Conservation (phyloP, 164 flowering plant species). For the Chimonanthus salicifolius region DNA sequence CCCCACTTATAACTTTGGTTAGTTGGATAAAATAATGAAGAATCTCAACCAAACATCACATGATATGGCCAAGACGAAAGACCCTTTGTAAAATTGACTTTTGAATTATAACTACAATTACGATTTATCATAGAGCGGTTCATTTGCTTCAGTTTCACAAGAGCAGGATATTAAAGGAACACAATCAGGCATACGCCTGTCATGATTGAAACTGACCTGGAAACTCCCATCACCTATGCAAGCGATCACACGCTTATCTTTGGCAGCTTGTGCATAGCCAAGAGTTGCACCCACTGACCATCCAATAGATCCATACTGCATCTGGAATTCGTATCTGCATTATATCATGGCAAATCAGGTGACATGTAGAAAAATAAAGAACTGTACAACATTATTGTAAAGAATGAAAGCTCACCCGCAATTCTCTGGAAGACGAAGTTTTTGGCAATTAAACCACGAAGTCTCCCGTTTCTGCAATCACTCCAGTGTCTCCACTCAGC, state of each 20-base stretch:
- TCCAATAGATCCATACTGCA: conserved; percentile 92
- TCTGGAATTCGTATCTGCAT: conserved; percentile 75
- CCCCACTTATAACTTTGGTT: no score
- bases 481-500: conserved; percentile 55
- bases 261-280: conserved; percentile 83
- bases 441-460: conserved; percentile 93
- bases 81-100: neutral
- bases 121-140: neutral
- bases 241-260: conserved; percentile 74
- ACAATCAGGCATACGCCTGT: neutral
- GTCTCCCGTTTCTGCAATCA: conserved; percentile 91
- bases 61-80: neutral
- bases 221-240: conserved; percentile 90
- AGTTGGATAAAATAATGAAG: no score
- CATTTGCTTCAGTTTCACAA: neutral
- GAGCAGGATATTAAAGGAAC: neutral
- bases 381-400: neutral
- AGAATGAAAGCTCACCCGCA: conserved; percentile 49
- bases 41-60: neutral
- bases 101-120: neutral
- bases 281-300: conserved; percentile 96
- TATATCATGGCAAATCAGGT: neutral
- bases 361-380: neutral
- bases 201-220: conserved; percentile 40
- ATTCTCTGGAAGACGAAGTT: conserved; percentile 63